Conservation (phyloP, 2,329 filamentous ascomycete species). For the Ophiosphaerella narmari region DNA sequence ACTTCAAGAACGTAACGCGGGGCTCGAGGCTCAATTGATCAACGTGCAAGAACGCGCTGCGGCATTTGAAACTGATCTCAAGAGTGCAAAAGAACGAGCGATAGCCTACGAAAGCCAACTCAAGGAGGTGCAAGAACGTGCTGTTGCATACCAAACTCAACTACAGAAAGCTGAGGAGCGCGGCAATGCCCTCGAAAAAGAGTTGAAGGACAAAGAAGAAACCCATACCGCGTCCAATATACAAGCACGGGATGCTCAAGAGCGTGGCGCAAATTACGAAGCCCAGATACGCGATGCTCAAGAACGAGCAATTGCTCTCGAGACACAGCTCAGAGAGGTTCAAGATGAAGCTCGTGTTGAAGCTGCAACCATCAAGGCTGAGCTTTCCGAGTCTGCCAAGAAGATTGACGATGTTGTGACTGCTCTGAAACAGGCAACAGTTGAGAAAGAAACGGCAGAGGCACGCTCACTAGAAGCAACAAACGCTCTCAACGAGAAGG, state of each 20-base stretch:
- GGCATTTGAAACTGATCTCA: slow-evolving; percentile 36
- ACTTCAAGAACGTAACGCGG: slow-evolving; percentile 39
- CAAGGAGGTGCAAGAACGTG: slow-evolving; percentile 37
- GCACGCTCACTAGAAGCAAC: slow-evolving; percentile 34
- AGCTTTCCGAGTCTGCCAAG: slow-evolving; percentile 39
- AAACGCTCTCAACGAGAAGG: slow-evolving; percentile 37
- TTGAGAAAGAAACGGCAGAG: slow-evolving; percentile 40
- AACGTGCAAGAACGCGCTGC: slow-evolving; percentile 42
- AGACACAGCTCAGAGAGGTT: slow-evolving; percentile 36
- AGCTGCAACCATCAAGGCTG: slow-evolving; percentile 43
- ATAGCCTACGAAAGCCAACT: slow-evolving; percentile 40
- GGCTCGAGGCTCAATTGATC: slow-evolving; percentile 38
- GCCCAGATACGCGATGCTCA: slow-evolving; percentile 39
- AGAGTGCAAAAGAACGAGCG: slow-evolving; percentile 30
- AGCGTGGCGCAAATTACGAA: slow-evolving; percentile 35
- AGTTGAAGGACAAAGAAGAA: slow-evolving; percentile 38
- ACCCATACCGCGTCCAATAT: slow-evolving; percentile 25
- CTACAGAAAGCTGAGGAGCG: slow-evolving; percentile 33
- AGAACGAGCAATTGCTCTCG: slow-evolving; percentile 39
- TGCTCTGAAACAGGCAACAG: slow-evolving; percentile 31
- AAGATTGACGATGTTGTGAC: slow-evolving; percentile 34
- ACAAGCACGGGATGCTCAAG: slow-evolving; percentile 24
- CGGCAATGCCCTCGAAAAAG: slow-evolving; percentile 31
- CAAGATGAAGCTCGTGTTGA: slow-evolving; percentile 42
- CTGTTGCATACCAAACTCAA: slow-evolving; percentile 36